Base-by-base conservation (phyloP, 164 flowering plant species). In the Malania oleifera region DNA sequence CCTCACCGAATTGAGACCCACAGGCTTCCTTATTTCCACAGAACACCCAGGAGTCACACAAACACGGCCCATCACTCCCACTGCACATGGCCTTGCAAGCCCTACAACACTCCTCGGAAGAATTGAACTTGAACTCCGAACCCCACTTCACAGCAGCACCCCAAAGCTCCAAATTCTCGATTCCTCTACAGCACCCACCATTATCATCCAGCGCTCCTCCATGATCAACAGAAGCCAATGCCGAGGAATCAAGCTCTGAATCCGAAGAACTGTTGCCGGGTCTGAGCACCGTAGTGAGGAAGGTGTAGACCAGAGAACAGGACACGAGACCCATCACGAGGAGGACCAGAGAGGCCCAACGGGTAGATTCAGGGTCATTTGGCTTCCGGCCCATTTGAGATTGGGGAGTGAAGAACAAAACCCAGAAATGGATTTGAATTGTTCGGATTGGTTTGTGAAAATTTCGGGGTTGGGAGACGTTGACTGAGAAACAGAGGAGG, bases 91-190 rank as follows among this genome's bases (percentile, higher is more conserved):
- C 75, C 66, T 88, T 93, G 70, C 99, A 93, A 26, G 95, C 96
- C 50, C 59, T 38, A 60, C 99, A 93, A 69, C 99, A 93, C 48
- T 82, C 77, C 53, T 61, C 54, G 0, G 95, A 79, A 38, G 81
- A 58, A 76, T 86, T 79, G 60, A 86, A 71, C 87, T 78, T 88
- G 60, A 83, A 82, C 1, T 93, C 88, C 6, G 91, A 67, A 27
- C 99, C 99, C 99, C 97, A 93, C 68, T 85, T 93, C 66, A 88
- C 97, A 48, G 93, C 93, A 27, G 80, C 4, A 0, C 99, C 99
- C 99, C 99, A 93, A 2, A 91, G 80, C 80, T 93, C 99, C 89
- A 85, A 71, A 64, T 77, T 65, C 54, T 77, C 81, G 46, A 83
- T 67, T 61, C 99, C 99, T 51, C 66, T 75, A 60, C 97, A 91